Evolutionary conservation across 1,139 yeast species (phyloP), one percentile per base, ranked within the genome.

Genomic region (Saccharomyces uvarum): DNA sequence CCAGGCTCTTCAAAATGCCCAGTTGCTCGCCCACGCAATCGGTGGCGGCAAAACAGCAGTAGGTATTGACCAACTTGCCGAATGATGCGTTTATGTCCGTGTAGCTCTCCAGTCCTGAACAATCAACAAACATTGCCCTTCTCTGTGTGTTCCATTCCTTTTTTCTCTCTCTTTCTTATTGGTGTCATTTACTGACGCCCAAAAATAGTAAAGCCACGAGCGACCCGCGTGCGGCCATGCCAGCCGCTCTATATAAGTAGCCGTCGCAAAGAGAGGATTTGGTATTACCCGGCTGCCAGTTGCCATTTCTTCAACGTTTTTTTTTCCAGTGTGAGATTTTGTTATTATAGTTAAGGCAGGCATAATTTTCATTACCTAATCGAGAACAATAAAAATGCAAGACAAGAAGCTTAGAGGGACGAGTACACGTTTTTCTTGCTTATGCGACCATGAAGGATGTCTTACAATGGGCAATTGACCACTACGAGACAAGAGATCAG

Each of bases 401-500:
- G n/a, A 4, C 7, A 19, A 19, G 24, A 38, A 21, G 9, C 2
- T 50, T 46, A 32, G 31, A 24, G 46, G 13, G 38, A n/a, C 6
- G 8, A 29, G 19, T 8, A 50, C 46, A 53, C 19, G 7, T 9
- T 32, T 4, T 33, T 28, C 8, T 11, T 31, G 24, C 28, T 41
- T 14, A 46, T 46, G 31, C 31, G 14, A 46, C 16, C 31, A 46
- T 26, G 24, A 57, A 57, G 60, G 56, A 55, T 48, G 44, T 58
- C 48, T 51, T 53, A 48, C 56, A 59, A 48, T 38, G 48, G 24
- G 57, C 62, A 13, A 56, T 65, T 3, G 58, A 59, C 6, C 59
- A 57, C 50, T 66, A 63, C 51, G 60, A 56, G 21, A 59, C 61
- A 7, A 56, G 66, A 32, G 66, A 66, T 13, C 63, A 63, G 47